Percentiles rank a stretch among this genome's conserved stretches.
These are phyloP conservation scores for Furcasterigmium sp. DNA, from an alignment of 2,329 filamentous ascomycete genomes.

Conservation along the genomic window DNA sequence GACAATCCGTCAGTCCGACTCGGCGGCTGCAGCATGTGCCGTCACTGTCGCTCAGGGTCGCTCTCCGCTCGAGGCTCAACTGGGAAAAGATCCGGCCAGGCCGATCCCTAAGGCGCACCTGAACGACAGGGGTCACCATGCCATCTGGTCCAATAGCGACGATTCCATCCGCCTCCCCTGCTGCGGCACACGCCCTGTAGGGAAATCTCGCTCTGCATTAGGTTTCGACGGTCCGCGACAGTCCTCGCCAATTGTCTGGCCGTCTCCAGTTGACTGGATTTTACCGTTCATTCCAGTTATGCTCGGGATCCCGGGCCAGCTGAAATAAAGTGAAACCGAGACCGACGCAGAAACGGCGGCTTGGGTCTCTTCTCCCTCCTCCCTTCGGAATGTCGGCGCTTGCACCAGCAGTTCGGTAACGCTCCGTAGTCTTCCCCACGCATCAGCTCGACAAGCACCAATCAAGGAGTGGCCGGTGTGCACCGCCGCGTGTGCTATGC, in stretches of 20 bases:
- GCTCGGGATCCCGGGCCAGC: neutral
- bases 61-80: conserved; percentile 2
- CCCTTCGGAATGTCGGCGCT: neutral
- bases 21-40: too few species aligned
- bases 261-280: too few species aligned
- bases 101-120: conserved; percentile 14
- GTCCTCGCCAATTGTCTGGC: too few species aligned
- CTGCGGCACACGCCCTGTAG: neutral
- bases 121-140: conserved; percentile 7
- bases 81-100: conserved; percentile 11
- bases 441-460: neutral
- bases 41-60: neutral
- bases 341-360: too few species aligned
- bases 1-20: too few species aligned
- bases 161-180: neutral
- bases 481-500: conserved; percentile 2
- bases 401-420: too few species aligned
- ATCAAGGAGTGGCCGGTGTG: conserved; percentile 1
- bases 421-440: neutral
- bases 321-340: neutral
- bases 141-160: conserved; percentile 3
- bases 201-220: neutral
- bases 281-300: too few species aligned
- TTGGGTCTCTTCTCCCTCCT: neutral
- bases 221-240: too few species aligned